phyloP scores from a whole-genome alignment of 805 yeast genomes.

The Millerago galiae region DNA sequence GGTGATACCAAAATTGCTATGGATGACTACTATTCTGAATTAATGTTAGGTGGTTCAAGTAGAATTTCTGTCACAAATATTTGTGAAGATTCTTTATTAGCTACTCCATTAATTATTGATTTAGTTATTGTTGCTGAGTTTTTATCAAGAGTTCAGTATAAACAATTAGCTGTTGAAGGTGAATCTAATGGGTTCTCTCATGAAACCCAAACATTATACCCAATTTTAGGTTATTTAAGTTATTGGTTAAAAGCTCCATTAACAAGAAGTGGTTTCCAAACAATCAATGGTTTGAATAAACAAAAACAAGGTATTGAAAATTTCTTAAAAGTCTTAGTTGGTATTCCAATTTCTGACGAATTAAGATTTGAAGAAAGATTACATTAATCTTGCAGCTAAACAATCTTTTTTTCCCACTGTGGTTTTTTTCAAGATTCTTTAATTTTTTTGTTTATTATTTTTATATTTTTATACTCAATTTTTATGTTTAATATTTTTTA shows the following conservation, averaged over 20 bases:
- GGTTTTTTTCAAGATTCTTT: conserved; percentile 2
- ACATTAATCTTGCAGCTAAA: conserved; percentile 3
- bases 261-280: conserved; percentile 82
- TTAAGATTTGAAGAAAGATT: conserved; percentile 92
- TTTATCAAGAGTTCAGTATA: conserved; percentile 78
- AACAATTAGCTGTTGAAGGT: conserved; percentile 30
- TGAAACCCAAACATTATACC: conserved; percentile 49
- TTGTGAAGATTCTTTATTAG: conserved; percentile 92
- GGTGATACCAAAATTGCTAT: conserved; percentile 96
- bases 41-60: conserved; percentile 97
- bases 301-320: conserved; percentile 92
- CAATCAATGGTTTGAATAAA: conserved; percentile 90
- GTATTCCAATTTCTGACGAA: conserved; percentile 85
- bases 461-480: not conserved
- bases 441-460: not conserved
- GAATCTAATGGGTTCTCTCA: conserved; percentile 17
- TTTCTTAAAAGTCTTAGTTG: conserved; percentile 81
- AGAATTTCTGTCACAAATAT: conserved; percentile 91
- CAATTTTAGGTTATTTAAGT: conserved; percentile 79
- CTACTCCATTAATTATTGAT: conserved; percentile 91
- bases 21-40: conserved; percentile 96
- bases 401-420: conserved; percentile 4
- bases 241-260: conserved; percentile 98
- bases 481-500: not conserved
- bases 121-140: conserved; percentile 87